Evolutionary conservation across 108 stramenopile species (phyloP).

Genomic region (Pseudonitzschia pungens): DNA sequence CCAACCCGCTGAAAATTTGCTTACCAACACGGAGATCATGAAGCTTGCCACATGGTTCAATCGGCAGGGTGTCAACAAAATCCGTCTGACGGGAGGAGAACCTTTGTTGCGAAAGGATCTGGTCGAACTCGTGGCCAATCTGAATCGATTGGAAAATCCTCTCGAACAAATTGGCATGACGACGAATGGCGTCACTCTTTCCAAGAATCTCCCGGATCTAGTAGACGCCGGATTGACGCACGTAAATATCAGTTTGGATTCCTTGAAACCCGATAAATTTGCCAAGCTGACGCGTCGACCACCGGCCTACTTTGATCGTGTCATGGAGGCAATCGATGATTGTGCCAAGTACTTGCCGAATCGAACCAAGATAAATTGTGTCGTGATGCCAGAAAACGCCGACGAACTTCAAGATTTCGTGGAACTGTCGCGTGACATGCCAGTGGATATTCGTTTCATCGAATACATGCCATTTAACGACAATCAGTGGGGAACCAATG

Average conservation of each 20-base stretch:
- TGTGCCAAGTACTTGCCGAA: constrained; percentile 40
- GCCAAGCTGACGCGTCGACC: constrained; percentile 85
- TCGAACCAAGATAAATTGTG: constrained; percentile 95
- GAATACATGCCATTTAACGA: constrained; percentile 99
- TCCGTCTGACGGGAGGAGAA: constrained; percentile 94
- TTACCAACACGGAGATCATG: constrained; percentile 84
- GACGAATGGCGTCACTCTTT: constrained; percentile 92
- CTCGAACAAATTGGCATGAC: constrained; percentile 86
- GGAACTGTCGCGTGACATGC: constrained; percentile 57
- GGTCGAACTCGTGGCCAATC: constrained; percentile 54
- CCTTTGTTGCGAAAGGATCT: constrained; percentile 89
- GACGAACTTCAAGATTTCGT: constrained; percentile 90
- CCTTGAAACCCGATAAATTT: constrained; percentile 85
- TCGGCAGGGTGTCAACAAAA: constrained; percentile 75
- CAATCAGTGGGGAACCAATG: constrained; percentile 85
- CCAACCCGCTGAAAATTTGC: constrained; percentile 63
- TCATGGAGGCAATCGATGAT: constrained; percentile 71
- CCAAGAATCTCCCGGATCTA: constrained; percentile 64
- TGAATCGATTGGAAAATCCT: constrained; percentile 47
- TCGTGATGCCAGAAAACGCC: constrained; percentile 93
- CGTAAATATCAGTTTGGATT: constrained; percentile 95
- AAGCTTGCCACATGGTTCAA: constrained; percentile 78
- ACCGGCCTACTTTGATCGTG: constrained; percentile 54
- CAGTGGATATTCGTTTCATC: constrained; percentile 94
- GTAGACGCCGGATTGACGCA: constrained; percentile 89